A percentile compares a stretch with the other conserved stretches of the same genome.
phyloP scores from a whole-genome alignment of 1,284 basidiomycete genomes.

The Papiliotrema nemorosa region DNA sequence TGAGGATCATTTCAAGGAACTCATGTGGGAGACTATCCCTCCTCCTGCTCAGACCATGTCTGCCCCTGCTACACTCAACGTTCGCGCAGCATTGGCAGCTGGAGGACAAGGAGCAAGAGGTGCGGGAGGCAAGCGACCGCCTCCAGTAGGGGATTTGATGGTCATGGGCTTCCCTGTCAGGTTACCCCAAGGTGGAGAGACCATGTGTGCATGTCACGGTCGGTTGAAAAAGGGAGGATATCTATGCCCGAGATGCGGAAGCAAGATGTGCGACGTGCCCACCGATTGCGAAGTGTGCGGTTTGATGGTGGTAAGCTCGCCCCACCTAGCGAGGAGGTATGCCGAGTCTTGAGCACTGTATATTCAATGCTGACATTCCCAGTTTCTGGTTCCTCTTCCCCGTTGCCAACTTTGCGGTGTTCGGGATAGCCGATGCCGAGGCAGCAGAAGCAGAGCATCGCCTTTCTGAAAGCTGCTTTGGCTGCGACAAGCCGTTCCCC shows the following conservation, averaged over 20 bases:
- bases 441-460: constrained; percentile 42
- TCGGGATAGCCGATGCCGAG: constrained; percentile 22
- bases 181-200: constrained; percentile 75
- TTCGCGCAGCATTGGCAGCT: constrained; percentile 55
- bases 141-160: constrained; percentile 83
- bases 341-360: constrained; percentile 34
- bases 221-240: constrained; percentile 86
- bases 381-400: constrained; percentile 49
- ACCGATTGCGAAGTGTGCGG: constrained; percentile 98
- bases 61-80: constrained; percentile 28
- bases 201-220: constrained; percentile 89
- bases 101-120: constrained; percentile 25
- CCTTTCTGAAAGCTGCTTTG: constrained; percentile 58
- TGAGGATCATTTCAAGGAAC: constrained; percentile 92
- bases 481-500: constrained; percentile 65
- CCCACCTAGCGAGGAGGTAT: constrained; percentile 91
- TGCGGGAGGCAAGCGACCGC: constrained; percentile 41
- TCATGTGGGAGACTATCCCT: constrained; percentile 92
- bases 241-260: constrained; percentile 86
- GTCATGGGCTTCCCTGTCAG: constrained; percentile 98
- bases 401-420: constrained; percentile 31
- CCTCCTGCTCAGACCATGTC: constrained; percentile 74
- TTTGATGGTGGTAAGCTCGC: constrained; percentile 94
- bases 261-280: constrained; percentile 94
- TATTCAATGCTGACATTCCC: not conserved